A percentile compares a stretch with the other conserved stretches of the same genome.
Conservation (phyloP, 352 stramenopile species). For the Pythium phragmiticola region DNA sequence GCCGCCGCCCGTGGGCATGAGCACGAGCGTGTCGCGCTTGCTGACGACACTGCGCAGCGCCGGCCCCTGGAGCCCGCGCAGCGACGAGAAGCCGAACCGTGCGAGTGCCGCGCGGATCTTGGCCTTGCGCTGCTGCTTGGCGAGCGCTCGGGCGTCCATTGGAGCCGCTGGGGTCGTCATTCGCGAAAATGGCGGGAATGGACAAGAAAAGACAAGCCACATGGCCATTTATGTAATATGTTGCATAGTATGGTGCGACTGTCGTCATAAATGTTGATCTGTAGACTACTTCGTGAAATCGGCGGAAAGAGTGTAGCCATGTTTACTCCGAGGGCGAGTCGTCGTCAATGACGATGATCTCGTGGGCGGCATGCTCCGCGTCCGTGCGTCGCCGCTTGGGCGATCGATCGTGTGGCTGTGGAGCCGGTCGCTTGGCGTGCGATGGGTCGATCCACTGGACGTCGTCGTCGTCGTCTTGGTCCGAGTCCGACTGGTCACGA, state of each 20-base stretch:
- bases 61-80: slow-evolving; percentile 44
- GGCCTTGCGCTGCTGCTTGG: slow-evolving; percentile 39
- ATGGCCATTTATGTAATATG: too few species aligned
- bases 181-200: neutral
- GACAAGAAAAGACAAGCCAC: too few species aligned
- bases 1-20: slow-evolving; percentile 96
- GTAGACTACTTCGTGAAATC: too few species aligned
- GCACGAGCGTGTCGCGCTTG: slow-evolving; percentile 68
- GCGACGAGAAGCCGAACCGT: slow-evolving; percentile 42
- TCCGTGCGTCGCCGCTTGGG: neutral
- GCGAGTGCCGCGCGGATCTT: slow-evolving; percentile 49
- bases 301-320: slow-evolving; percentile 8
- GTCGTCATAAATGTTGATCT: too few species aligned
- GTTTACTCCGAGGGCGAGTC: slow-evolving; percentile 4
- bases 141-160: neutral
- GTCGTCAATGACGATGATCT: slow-evolving; percentile 20
- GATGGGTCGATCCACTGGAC: slow-evolving; percentile 17
- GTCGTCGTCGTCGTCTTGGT: slow-evolving; percentile 11
- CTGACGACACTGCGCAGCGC: slow-evolving; percentile 45
- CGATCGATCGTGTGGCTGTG: neutral
- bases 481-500: slow-evolving; percentile 27
- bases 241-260: too few species aligned
- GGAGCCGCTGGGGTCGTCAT: neutral
- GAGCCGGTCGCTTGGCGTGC: neutral
- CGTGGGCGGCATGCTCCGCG: neutral